Evolutionary conservation across 257 asterid species (phyloP).

Genomic region (Primulina eburnea): DNA sequence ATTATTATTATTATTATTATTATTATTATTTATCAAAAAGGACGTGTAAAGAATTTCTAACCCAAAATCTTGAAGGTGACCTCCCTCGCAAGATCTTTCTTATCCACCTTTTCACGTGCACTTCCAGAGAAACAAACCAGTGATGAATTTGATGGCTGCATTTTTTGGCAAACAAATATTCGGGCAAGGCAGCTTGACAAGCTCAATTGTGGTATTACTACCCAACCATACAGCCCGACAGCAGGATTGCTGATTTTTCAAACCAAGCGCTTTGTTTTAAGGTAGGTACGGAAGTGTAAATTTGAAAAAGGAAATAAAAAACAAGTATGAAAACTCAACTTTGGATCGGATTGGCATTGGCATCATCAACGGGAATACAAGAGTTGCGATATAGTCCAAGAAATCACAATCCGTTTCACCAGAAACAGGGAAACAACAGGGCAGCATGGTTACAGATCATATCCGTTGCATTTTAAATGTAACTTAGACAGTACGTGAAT

Average conservation of each 20-base stretch:
- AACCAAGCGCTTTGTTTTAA: background rate
- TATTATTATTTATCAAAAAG: no score
- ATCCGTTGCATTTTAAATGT: background rate
- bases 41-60: no score
- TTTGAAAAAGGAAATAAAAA: background rate
- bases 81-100: background rate
- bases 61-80: no score
- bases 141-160: background rate
- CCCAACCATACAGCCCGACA: background rate
- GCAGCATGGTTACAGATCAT: conserved; percentile 9
- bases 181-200: background rate
- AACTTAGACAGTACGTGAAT: conserved; percentile 9
- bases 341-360: background rate
- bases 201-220: background rate
- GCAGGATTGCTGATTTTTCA: background rate
- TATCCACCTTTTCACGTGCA: background rate
- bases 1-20: no score
- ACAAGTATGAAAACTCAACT: background rate
- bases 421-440: background rate
- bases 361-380: background rate
- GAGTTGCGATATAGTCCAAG: background rate
- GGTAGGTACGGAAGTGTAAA: background rate
- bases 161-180: background rate
- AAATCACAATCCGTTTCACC: background rate
- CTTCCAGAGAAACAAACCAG: no score